These are phyloP conservation scores for Penicillium griseofulvum DNA, from an alignment of 2,329 filamentous ascomycete genomes.

Conservation along the genomic window DNA sequence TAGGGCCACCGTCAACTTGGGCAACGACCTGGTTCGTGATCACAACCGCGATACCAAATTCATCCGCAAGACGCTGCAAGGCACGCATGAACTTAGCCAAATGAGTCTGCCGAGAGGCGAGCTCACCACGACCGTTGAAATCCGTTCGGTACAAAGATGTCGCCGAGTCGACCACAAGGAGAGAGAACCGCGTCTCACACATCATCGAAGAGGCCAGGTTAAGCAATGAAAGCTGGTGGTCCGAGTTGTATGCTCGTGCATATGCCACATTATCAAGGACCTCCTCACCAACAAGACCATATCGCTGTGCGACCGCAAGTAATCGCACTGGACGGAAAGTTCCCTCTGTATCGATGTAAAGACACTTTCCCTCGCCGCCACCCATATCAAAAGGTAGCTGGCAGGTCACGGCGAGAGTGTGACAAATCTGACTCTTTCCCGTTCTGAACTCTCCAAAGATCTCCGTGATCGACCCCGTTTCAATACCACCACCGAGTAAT, in stretches of 20 bases:
- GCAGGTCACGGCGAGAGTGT: constrained; percentile 97
- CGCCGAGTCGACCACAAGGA: constrained; percentile 93
- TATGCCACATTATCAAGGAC: constrained; percentile 98
- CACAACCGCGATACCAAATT: constrained; percentile 95
- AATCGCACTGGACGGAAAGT: constrained; percentile 92
- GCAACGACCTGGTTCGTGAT: constrained; percentile 99
- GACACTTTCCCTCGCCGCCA: constrained; percentile 93
- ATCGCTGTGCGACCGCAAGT: constrained; percentile 88
- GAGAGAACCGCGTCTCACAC: constrained; percentile 96
- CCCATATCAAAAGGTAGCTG: constrained; percentile 99
- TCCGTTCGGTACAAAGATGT: constrained; percentile 95
- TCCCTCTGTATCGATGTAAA: constrained; percentile 98
- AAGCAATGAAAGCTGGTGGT: constrained; percentile 91
- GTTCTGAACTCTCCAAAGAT: constrained; percentile 98
- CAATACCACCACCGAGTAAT: constrained; percentile 86
- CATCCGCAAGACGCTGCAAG: constrained; percentile 55
- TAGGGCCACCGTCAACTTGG: constrained; percentile 93
- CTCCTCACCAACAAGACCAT: constrained; percentile 92
- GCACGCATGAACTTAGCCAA: constrained; percentile 51
- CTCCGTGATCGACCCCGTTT: constrained; percentile 97
- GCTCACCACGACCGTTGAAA: constrained; percentile 92
- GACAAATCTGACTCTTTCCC: constrained; percentile 97
- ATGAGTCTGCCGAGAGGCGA: constrained; percentile 78
- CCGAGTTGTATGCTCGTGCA: constrained; percentile 95
- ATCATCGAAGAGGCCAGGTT: constrained; percentile 98